Conservation (phyloP, 805 yeast species). For the Lachancea nothofagi region DNA sequence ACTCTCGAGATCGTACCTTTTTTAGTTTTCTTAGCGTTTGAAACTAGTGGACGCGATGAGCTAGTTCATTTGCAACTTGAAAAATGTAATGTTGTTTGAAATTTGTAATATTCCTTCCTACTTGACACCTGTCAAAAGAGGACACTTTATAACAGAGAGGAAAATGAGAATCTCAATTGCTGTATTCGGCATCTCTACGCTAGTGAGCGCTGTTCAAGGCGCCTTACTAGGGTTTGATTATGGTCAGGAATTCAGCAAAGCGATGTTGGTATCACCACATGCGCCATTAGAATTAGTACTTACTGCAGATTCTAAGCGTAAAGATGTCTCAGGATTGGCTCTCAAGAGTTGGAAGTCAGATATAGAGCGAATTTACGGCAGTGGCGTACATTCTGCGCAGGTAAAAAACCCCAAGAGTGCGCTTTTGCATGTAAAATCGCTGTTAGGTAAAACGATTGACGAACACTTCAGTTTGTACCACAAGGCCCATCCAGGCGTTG, state of each 20-base stretch:
- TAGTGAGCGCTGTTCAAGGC: background rate
- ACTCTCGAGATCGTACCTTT: too few relatives aligned
- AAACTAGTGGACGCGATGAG: background rate
- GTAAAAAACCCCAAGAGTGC: conserved; percentile 71
- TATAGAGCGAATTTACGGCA: conserved; percentile 71
- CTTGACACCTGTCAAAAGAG: background rate
- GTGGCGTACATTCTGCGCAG: conserved; percentile 62
- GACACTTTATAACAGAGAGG: background rate
- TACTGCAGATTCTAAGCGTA: conserved; percentile 87
- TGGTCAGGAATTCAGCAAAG: conserved; percentile 84
- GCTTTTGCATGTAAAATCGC: conserved; percentile 58
- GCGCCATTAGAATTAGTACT: conserved; percentile 81
- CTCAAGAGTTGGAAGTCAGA: conserved; percentile 45
- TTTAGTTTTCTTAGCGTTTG: background rate
- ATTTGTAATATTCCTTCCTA: background rate
- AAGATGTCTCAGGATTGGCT: conserved; percentile 76
- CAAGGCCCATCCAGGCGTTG: conserved; percentile 55
- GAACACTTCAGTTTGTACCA: conserved; percentile 43
- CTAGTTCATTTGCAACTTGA: background rate
- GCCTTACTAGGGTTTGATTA: conserved; percentile 73
- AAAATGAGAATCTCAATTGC: background rate
- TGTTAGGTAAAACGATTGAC: conserved; percentile 61
- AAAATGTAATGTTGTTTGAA: background rate
- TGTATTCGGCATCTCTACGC: background rate
- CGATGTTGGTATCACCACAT: conserved; percentile 85